Evolutionary conservation across 176 grass and related monocot genomes (phyloP), one percentile per base, ranked within the genome.

Genomic region (Chloris gayana): DNA sequence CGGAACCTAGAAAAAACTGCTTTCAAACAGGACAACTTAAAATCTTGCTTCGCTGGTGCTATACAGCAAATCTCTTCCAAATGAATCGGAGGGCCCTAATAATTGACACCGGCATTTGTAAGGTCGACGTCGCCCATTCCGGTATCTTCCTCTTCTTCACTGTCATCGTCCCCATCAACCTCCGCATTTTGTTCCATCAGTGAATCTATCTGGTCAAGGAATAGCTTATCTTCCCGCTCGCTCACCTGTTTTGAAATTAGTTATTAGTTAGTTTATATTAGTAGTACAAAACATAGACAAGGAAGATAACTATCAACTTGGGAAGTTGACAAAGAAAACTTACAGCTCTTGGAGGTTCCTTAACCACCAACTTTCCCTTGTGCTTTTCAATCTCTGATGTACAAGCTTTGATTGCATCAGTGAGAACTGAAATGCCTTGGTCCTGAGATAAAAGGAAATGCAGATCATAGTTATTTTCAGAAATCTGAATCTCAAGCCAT

Each of bases 271-370:
- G 12, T 6, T 79, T 5, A 73, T 13, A 74, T 33, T 67, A 65
- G 70, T 39, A 67, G 46, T 34, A 8, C 12, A 34, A 27, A 83
- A n/a, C 25, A 67, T 5, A 46, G 24, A 30, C 0, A 22, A 22
- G 12, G 54, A 65, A 64, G 57, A 57, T 21, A 51, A 51, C 17
- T 32, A 58, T 14, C 7, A 37, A 74, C 69, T 64, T 74, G 69
- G 69, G 26, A 47, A 71, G 74, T 7, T 35, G 8, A 26, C 35
- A 2, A n/a, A 25, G 13, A 82, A 14, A 90, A 86, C 91, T 94
- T 92, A 97, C 91, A 86, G 94, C 94, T 92, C 94, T 94, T n/a
- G 94, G 89, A 64, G 76, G 76, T 87, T 97, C 94, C 88, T 97
- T 94, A 54, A 97, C 85, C 41, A 84, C 21, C 49, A 94, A 80